Conservation (phyloP, 305 asterid species). For the Fraxinus baroniana region DNA sequence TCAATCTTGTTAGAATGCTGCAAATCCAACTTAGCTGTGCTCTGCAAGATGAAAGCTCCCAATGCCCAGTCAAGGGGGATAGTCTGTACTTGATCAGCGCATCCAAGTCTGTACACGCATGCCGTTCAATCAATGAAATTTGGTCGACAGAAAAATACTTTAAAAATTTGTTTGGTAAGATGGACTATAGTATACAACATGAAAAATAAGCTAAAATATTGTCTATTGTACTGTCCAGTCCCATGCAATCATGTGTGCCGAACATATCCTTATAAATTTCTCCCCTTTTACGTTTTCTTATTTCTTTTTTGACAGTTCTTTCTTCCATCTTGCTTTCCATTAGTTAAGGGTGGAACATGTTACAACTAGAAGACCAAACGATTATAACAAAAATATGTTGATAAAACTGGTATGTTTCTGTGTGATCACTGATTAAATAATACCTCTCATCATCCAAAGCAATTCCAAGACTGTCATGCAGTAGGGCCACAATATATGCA, state of each 20-base stretch:
- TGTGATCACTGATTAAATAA: neutral
- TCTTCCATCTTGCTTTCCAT: neutral
- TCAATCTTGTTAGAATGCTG: constrained; percentile 44
- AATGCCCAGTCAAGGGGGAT: constrained; percentile 95
- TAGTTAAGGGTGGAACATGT: neutral
- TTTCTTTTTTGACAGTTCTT: neutral
- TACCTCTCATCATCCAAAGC: constrained; percentile 81
- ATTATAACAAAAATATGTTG: neutral
- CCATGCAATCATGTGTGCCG: neutral
- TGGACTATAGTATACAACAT: neutral
- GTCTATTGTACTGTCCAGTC: neutral
- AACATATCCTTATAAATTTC: neutral
- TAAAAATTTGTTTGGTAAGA: neutral
- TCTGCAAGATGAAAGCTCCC: constrained; percentile 87
- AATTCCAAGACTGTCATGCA: constrained; percentile 95
- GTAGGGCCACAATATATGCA: constrained; percentile 89
- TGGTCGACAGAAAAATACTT: neutral
- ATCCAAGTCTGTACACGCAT: constrained; percentile 63
- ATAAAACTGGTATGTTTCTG: neutral
- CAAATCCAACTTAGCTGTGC: constrained; percentile 36
- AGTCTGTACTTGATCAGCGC: constrained; percentile 64
- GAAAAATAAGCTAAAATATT: neutral
- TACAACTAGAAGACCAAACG: neutral
- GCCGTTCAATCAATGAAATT: constrained; percentile 11
- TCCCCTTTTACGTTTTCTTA: neutral